Evolutionary conservation across 208 protist species (phyloP).

Genomic region (Acanthamoeba triangularis): DNA sequence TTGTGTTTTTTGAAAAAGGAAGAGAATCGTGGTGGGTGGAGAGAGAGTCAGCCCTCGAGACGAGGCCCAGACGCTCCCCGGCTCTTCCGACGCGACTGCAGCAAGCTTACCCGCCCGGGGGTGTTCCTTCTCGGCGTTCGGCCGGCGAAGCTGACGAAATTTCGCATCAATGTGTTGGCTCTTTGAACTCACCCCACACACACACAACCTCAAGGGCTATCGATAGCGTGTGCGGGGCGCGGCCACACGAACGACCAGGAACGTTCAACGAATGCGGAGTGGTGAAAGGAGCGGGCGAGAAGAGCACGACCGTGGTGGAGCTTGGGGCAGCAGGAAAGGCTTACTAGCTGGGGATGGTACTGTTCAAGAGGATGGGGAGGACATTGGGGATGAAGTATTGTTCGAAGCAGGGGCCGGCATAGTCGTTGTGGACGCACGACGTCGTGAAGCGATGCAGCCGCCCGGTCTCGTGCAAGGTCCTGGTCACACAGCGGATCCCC

Average conservation of each 20-base stretch:
- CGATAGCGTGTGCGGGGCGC: no score
- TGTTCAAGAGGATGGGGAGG: conserved; percentile 58
- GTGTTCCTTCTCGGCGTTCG: no score
- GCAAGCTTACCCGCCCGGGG: neutral
- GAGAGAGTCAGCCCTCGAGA: no score
- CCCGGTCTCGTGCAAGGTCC: conserved; percentile 60
- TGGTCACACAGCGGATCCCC: neutral
- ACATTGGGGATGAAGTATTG: conserved; percentile 66
- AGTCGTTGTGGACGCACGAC: conserved; percentile 72
- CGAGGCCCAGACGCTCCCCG: neutral
- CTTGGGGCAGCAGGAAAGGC: no score
- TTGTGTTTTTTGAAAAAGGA: neutral
- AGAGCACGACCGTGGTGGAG: neutral
- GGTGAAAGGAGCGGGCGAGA: neutral
- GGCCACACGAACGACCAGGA: neutral
- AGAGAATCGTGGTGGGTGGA: no score
- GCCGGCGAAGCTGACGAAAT: neutral
- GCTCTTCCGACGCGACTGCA: neutral
- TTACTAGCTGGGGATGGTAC: neutral
- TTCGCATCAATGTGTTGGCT: neutral
- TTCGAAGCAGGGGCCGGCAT: conserved; percentile 67
- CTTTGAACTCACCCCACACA: neutral
- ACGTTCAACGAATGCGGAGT: neutral
- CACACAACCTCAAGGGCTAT: no score
- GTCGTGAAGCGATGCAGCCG: conserved; percentile 66